phyloP scores from a whole-genome alignment of 305 asterid genomes.

The Plantago lanceolata region DNA sequence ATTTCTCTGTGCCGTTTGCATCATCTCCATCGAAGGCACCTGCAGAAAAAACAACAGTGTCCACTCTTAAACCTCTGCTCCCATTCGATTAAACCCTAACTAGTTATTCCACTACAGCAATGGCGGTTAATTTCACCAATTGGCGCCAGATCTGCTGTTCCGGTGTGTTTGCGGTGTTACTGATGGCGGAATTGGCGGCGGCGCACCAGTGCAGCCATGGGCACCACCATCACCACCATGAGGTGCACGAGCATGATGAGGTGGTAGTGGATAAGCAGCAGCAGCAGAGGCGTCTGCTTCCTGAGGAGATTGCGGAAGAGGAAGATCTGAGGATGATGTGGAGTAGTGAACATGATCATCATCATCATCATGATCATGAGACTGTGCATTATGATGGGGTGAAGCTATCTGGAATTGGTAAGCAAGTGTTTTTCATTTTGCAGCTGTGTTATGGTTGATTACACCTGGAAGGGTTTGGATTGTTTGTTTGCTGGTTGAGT shows the following conservation, averaged over 20 bases:
- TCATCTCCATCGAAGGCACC: constrained; percentile 75
- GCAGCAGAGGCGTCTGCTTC: constrained; percentile 39
- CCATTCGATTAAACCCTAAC: constrained; percentile 10
- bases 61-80: constrained; percentile 35
- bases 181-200: constrained; percentile 41
- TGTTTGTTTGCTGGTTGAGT: background rate
- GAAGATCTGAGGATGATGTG: constrained; percentile 81
- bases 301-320: constrained; percentile 94
- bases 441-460: background rate
- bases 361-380: constrained; percentile 35
- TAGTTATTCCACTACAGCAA: constrained; percentile 17
- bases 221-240: constrained; percentile 36
- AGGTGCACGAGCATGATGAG: constrained; percentile 28
- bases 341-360: constrained; percentile 33
- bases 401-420: constrained; percentile 75
- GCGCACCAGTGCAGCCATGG: constrained; percentile 60
- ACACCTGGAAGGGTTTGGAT: background rate
- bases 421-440: background rate
- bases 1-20: constrained; percentile 65
- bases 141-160: constrained; percentile 43
- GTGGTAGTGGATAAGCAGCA: constrained; percentile 27
- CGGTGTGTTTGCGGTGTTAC: constrained; percentile 24
- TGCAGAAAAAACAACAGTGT: constrained; percentile 44
- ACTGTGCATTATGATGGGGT: constrained; percentile 25
- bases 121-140: constrained; percentile 22